These are phyloP conservation scores for Chenopodium suecicum DNA, from an alignment of 148 eudicot genomes.

Conservation along the genomic window DNA sequence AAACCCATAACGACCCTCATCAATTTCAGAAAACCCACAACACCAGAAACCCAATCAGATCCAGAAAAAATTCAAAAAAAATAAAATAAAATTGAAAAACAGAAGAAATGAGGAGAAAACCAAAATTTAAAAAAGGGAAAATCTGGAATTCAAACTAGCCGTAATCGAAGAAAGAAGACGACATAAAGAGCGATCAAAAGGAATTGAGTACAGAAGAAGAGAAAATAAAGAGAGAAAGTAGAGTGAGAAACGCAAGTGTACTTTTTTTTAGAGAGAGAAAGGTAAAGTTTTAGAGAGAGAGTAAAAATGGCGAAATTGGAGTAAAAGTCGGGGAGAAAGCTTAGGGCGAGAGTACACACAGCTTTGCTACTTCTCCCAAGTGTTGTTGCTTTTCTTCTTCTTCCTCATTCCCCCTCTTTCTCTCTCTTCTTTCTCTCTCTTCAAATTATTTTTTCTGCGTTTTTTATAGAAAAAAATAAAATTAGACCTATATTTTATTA, in stretches of 20 bases:
- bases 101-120: no score
- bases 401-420: conserved; percentile 9
- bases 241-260: conserved; percentile 29
- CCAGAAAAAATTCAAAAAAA: neutral
- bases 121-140: neutral
- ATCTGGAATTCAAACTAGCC: conserved; percentile 14
- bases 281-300: neutral
- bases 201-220: conserved; percentile 12
- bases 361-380: conserved; percentile 22
- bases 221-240: conserved; percentile 23
- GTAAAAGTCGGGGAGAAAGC: conserved; percentile 34
- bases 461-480: neutral
- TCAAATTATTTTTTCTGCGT: neutral
- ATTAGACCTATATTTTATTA: neutral
- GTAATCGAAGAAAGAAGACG: conserved; percentile 31
- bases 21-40: conserved; percentile 10
- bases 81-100: neutral
- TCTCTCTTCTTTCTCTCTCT: neutral
- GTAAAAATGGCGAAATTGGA: conserved; percentile 29
- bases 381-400: conserved; percentile 16
- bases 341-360: conserved; percentile 15
- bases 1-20: conserved; percentile 12
- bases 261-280: neutral
- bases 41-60: conserved; percentile 8
- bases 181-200: conserved; percentile 13